Evolutionary conservation across 2,329 filamentous ascomycete species (phyloP).

Genomic region (Fusarium sp.): DNA sequence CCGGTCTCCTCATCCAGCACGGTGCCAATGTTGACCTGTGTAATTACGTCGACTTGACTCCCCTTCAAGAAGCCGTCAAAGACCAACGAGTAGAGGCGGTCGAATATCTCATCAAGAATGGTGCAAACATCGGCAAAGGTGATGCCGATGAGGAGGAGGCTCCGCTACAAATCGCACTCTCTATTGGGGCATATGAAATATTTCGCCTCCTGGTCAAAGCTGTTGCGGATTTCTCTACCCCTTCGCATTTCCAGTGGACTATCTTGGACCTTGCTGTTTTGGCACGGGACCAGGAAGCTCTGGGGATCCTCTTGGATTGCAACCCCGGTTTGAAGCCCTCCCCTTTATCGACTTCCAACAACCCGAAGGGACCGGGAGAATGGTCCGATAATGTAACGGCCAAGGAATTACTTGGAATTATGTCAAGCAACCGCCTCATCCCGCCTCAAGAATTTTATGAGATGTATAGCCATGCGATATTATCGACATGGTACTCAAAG

Average conservation of each 20-base stretch:
- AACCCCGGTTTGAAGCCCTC: neutral
- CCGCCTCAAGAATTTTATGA: neutral
- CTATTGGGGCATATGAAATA: neutral
- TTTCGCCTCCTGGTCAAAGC: neutral
- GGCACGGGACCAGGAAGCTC: neutral
- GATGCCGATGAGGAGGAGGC: too few species aligned
- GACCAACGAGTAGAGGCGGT: neutral
- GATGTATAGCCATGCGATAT: neutral
- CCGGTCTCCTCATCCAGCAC: neutral
- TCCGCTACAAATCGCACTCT: neutral
- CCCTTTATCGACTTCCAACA: neutral
- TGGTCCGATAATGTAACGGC: neutral
- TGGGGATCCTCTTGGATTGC: neutral
- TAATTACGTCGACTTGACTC: neutral
- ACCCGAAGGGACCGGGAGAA: neutral
- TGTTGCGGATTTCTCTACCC: neutral
- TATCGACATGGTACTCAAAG: neutral
- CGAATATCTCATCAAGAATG: neutral
- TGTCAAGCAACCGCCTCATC: neutral
- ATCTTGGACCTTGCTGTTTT: constrained; percentile 4
- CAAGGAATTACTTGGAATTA: neutral
- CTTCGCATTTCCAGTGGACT: neutral
- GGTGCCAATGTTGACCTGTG: neutral
- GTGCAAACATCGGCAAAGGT: neutral
- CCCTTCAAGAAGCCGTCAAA: neutral